phyloP scores from a whole-genome alignment of 331 rosid species.

The Acacia pycnantha region DNA sequence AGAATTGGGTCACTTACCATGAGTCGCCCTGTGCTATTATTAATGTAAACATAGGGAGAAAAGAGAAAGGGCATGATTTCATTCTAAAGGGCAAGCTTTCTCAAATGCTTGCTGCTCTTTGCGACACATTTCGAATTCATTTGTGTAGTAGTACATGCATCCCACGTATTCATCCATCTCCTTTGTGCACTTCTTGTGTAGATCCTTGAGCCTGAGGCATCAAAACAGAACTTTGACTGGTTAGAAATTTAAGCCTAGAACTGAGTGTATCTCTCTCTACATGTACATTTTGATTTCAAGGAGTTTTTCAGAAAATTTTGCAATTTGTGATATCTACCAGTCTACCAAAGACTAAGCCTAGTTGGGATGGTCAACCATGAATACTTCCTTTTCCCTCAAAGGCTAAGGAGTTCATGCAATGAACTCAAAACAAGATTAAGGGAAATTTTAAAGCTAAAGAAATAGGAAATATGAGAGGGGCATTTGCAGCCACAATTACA shows the following conservation, averaged over 20 bases:
- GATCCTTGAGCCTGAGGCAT: constrained; percentile 81
- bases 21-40: constrained; percentile 41
- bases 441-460: no score
- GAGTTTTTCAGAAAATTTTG: neutral
- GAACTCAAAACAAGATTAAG: no score
- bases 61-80: constrained; percentile 30
- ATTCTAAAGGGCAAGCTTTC: constrained; percentile 77
- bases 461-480: no score
- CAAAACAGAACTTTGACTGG: neutral
- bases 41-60: neutral
- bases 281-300: neutral
- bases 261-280: neutral
- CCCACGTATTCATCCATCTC: constrained; percentile 95
- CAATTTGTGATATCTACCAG: neutral
- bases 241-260: constrained; percentile 10
- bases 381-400: neutral
- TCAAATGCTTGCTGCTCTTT: constrained; percentile 88
- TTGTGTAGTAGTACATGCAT: constrained; percentile 94
- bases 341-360: neutral
- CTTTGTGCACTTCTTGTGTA: constrained; percentile 84
- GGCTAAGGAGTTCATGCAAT: neutral
- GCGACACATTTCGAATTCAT: constrained; percentile 94
- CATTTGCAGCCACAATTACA: no score
- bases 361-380: neutral
- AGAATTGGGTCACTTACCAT: constrained; percentile 29